phyloP scores from a whole-genome alignment of 495 filamentous ascomycete species.

The Cudoniella acicularis region DNA sequence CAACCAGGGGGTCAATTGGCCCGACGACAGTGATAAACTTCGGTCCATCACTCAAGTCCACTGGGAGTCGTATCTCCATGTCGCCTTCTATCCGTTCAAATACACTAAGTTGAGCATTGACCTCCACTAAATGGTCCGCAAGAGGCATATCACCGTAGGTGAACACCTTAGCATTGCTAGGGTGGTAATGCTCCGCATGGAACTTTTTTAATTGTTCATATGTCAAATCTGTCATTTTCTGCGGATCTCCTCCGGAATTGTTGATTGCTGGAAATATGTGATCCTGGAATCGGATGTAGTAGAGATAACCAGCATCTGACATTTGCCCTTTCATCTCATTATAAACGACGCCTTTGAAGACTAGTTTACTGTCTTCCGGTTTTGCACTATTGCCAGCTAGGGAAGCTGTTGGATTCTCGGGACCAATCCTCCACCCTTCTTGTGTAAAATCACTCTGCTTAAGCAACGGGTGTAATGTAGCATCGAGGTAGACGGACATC shows the following conservation, averaged over 20 bases:
- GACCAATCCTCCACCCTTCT: conserved; percentile 94
- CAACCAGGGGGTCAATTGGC: conserved; percentile 83
- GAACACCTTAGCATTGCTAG: conserved; percentile 90
- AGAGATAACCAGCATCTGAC: conserved; percentile 94
- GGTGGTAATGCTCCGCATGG: conserved; percentile 89
- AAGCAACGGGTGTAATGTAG: conserved; percentile 83
- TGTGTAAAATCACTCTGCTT: conserved; percentile 91
- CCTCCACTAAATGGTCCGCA: conserved; percentile 69
- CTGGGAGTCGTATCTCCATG: conserved; percentile 67
- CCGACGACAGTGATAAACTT: conserved; percentile 67
- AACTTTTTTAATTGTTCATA: conserved; percentile 82
- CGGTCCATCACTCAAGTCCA: conserved; percentile 65
- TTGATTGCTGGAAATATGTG: conserved; percentile 90
- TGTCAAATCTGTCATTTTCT: conserved; percentile 92
- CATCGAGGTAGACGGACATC: conserved; percentile 94
- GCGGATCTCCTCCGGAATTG: conserved; percentile 93
- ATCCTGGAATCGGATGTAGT: conserved; percentile 90
- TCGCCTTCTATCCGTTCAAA: conserved; percentile 71
- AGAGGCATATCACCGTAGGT: conserved; percentile 95
- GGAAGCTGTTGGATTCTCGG: conserved; percentile 70
- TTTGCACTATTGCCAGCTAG: conserved; percentile 39
- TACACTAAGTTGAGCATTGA: conserved; percentile 64
- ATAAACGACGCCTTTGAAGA: conserved; percentile 98
- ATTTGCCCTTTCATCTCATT: conserved; percentile 99
- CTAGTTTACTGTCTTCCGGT: conserved; percentile 49